Percentiles rank a stretch among this genome's conserved stretches.
phyloP scores from a whole-genome alignment of 768 basidiomycete species.

The Dentipellis sp. region DNA sequence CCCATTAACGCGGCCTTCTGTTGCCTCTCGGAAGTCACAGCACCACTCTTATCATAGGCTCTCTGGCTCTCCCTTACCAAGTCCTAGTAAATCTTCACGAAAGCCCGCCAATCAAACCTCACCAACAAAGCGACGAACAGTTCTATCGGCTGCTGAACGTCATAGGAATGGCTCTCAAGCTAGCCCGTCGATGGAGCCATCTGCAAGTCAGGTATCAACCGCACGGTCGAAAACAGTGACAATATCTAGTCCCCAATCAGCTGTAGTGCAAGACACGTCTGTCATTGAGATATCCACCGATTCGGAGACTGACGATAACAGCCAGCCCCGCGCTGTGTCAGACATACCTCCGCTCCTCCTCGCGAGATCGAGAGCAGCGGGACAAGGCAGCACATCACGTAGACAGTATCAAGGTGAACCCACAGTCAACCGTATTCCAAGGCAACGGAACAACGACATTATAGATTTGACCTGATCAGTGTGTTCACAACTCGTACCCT shows the following conservation, averaged over 20 bases:
- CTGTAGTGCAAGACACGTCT: background rate
- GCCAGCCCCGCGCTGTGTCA: background rate
- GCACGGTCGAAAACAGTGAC: background rate
- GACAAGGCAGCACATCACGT: background rate
- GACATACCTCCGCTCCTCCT: constrained; percentile 17
- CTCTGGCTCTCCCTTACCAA: too few relatives aligned
- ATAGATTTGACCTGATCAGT: constrained; percentile 31
- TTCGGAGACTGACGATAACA: constrained; percentile 18
- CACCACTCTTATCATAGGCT: too few relatives aligned
- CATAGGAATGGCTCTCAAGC: background rate
- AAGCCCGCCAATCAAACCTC: background rate
- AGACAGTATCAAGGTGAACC: background rate
- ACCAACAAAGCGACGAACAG: background rate
- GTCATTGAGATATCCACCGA: constrained; percentile 32
- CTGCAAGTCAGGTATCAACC: background rate
- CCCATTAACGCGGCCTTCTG: too few relatives aligned
- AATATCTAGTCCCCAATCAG: background rate
- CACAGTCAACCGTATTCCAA: too few relatives aligned
- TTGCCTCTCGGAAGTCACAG: too few relatives aligned
- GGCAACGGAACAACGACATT: constrained; percentile 16
- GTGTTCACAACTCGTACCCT: background rate
- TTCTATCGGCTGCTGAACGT: background rate
- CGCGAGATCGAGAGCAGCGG: constrained; percentile 14
- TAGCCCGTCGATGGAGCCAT: background rate
- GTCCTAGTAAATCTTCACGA: background rate